Evolutionary conservation across 2,329 filamentous ascomycete genomes (phyloP), one percentile per base, ranked within the genome.

Genomic region (Pseudonectria foliicola): DNA sequence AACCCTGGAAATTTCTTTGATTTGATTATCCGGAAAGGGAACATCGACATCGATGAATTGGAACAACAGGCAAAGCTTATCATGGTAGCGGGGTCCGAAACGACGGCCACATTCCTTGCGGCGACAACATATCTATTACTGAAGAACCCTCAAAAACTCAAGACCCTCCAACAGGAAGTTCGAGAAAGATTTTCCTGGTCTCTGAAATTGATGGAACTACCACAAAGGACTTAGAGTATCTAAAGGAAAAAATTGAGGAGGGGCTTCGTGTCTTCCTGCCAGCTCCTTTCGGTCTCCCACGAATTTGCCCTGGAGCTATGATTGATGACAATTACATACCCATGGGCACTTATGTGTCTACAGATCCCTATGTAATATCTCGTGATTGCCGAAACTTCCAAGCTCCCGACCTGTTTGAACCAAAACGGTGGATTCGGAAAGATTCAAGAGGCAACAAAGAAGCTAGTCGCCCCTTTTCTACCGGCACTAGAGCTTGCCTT

Each of bases 51-150:
- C 0, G 11, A 27, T 13, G 34, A 46, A 7, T 16, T 47, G 1
- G 13, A 36, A 8, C 38, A 46, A 8, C 44, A 47, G 18, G 41
- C 44, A 18, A 47, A 43, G 8, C 6, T 44, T 10, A 12, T 47
- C 3, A 35, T 43, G 8, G 1, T 44, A 4, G 38, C 41, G 1
- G 41, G 44, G 0, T 47, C 41, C 4, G 44, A 47, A 8, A 47
- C 41, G 1, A 38, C 30, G 0, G 33, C 44, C 8, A 46, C 15
- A 2, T n/a, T 37, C 1, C 18, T 47, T 3, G 12, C 44, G 5
- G 11, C 15, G 4, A 10, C 25, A 0, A 36, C 31, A 1, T 37
- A 27, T 11, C 30, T 35, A 4, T 15, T 47, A 3, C 33, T 44
- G 3, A 29, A 27, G 11, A 35, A 38, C 10, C 38, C 38, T 4